phyloP scores from a whole-genome alignment of 768 basidiomycete genomes.

The Suillus luteus region DNA sequence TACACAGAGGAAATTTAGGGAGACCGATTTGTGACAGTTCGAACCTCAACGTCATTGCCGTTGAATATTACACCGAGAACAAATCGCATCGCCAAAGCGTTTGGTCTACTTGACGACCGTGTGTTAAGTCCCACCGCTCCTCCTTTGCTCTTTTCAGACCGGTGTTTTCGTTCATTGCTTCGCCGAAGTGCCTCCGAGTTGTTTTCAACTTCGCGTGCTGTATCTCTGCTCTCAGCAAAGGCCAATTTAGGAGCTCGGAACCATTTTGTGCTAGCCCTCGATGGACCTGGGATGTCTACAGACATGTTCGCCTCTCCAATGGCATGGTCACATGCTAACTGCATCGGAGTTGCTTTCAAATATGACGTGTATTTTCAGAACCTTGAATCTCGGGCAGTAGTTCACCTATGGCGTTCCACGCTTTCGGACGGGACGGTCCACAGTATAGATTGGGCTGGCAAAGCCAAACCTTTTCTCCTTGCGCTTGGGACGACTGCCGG shows the following conservation, averaged over 20 bases:
- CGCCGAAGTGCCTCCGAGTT: slow-evolving; percentile 56
- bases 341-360: slow-evolving; percentile 64
- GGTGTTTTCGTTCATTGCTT: slow-evolving; percentile 47
- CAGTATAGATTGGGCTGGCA: slow-evolving; percentile 54
- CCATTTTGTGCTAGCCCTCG: slow-evolving; percentile 61
- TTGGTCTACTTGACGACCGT: slow-evolving; percentile 59
- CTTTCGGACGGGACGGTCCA: slow-evolving; percentile 39
- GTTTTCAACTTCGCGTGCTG: slow-evolving; percentile 36
- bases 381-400: slow-evolving; percentile 53
- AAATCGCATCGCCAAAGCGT: slow-evolving; percentile 62
- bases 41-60: slow-evolving; percentile 52
- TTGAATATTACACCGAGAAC: slow-evolving; percentile 67
- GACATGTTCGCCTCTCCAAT: slow-evolving; percentile 60
- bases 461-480: slow-evolving; percentile 42
- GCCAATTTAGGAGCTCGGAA: slow-evolving; percentile 55
- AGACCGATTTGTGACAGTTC: slow-evolving; percentile 61
- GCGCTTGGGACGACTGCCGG: slow-evolving; percentile 56
- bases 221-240: slow-evolving; percentile 50
- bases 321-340: slow-evolving; percentile 59
- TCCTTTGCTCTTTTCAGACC: slow-evolving; percentile 33
- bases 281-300: slow-evolving; percentile 60
- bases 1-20: slow-evolving; percentile 37
- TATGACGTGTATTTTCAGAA: slow-evolving; percentile 64
- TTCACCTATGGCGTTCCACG: slow-evolving; percentile 48
- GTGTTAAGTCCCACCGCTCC: slow-evolving; percentile 55